Conservation (phyloP, 768 basidiomycete genomes). For the Naematelia encephala region DNA sequence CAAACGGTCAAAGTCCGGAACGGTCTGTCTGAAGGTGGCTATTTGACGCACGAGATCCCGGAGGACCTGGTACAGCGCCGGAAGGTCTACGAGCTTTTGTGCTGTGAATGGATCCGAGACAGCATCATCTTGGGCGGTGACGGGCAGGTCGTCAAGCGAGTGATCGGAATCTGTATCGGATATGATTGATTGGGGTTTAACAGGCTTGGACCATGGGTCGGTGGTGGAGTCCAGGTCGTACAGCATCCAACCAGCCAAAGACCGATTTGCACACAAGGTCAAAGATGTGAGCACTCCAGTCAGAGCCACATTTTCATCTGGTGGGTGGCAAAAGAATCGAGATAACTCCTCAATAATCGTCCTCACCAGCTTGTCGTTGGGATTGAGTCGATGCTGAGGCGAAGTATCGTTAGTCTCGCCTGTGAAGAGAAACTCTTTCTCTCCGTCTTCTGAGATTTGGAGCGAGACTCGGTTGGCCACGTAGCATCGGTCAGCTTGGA, state of each 20-base stretch:
- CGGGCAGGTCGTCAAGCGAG: not conserved
- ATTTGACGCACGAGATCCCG: conserved; percentile 76
- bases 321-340: conserved; percentile 77
- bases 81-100: conserved; percentile 54
- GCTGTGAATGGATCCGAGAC: conserved; percentile 81
- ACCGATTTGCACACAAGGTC: conserved; percentile 79
- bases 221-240: conserved; percentile 50
- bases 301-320: conserved; percentile 82
- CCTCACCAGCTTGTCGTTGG: conserved; percentile 71
- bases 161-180: conserved; percentile 22
- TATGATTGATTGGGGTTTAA: not conserved
- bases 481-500: conserved; percentile 75
- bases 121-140: conserved; percentile 51
- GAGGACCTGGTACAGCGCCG: conserved; percentile 75
- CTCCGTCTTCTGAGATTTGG: conserved; percentile 2
- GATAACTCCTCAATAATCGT: conserved; percentile 67
- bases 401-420: conserved; percentile 54
- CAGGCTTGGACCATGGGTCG: not conserved
- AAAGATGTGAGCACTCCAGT: conserved; percentile 77
- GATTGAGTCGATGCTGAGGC: conserved; percentile 58
- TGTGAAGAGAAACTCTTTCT: conserved; percentile 7
- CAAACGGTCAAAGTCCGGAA: conserved; percentile 77
- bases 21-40: conserved; percentile 69
- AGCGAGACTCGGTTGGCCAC: conserved; percentile 66
- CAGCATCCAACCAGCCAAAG: conserved; percentile 83